Percentiles rank a stretch among this genome's conserved stretches.
Evolutionary conservation across 1,139 yeast genomes (phyloP).

Genomic region (Eremothecium cymbalariae): DNA sequence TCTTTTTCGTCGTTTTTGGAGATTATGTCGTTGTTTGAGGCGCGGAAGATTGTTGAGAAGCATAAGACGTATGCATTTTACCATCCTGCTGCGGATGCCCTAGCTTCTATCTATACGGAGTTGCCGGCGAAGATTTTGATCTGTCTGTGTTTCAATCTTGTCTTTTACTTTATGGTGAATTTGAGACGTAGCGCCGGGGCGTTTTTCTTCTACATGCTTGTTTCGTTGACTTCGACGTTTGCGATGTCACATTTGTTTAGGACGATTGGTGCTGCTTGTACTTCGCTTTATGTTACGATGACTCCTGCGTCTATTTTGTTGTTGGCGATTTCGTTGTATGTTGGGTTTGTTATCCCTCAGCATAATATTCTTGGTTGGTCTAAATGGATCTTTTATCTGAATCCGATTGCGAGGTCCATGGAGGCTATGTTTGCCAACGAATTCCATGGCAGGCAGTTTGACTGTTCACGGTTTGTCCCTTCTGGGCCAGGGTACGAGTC

Average conservation of each 20-base stretch:
- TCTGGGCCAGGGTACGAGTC: constrained; percentile 34
- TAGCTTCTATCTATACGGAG: constrained; percentile 52
- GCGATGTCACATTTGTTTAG: constrained; percentile 57
- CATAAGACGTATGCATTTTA: constrained; percentile 59
- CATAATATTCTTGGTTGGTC: constrained; percentile 59
- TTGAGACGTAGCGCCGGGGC: constrained; percentile 49
- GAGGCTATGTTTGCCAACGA: constrained; percentile 57
- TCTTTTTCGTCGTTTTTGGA: constrained; percentile 61
- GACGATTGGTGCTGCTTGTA: constrained; percentile 49
- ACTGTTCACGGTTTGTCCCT: constrained; percentile 35
- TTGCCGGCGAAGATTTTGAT: constrained; percentile 48
- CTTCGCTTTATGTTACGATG: constrained; percentile 50
- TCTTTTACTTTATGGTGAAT: constrained; percentile 52
- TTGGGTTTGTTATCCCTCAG: constrained; percentile 61
- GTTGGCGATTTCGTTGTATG: constrained; percentile 46
- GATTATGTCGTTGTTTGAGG: constrained; percentile 50
- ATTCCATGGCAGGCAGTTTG: constrained; percentile 39
- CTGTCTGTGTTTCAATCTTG: constrained; percentile 44
- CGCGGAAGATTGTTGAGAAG: constrained; percentile 64
- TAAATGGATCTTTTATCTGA: constrained; percentile 56
- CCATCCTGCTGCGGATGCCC: constrained; percentile 61
- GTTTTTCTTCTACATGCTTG: constrained; percentile 50
- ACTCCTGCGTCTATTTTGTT: constrained; percentile 51
- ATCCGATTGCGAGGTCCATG: constrained; percentile 55
- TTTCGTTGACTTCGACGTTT: constrained; percentile 41